Evolutionary conservation across 2,329 filamentous ascomycete species (phyloP), one percentile per base, ranked within the genome.

Genomic region (Monosporascus sp.): DNA sequence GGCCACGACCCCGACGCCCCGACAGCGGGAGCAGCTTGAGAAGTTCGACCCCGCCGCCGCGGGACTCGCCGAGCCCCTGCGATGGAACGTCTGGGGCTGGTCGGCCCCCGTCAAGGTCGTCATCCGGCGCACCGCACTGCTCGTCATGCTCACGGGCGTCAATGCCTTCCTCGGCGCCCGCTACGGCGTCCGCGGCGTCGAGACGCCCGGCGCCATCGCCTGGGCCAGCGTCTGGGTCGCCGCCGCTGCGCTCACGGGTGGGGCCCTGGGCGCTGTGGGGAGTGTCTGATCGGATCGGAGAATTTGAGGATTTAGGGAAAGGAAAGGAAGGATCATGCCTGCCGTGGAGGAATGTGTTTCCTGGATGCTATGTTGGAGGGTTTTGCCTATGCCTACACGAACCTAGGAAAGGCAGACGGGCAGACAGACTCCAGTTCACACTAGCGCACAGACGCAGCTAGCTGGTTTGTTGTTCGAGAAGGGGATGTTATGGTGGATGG

Each of bases 141-240:
- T 85, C 48, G 74, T 81, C 54, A 63, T 81, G 49, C 74, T 85
- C 49, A 85, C 84, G 3, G 79, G 76, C 14, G 65, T 78, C 46
- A 79, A 79, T 65, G 83, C 83, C 0, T 84, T 86, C 54, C 72
- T 91, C 41, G 81, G 88, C 64, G 82, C 85, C 24, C 80, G 78
- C 47, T 76, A 84, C 52, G 87, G 84, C 0, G 73, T 97, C 20
- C 76, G 82, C 45, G 88, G 89, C 5, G 83, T 90, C 11, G 87
- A 92, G 63, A 58, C 81, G 4, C 62, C 75, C 1, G 93, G 92
- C 11, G 89, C 91, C 1, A 72, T 77, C 3, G 82, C 80, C 0
- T 97, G 91, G 77, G 85, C 88, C 2, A 75, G 75, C 22, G 76
- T 93, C 37, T 97, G 91, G 91, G 82, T 81, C n/a, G 63, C 78